Evolutionary conservation across 2,329 filamentous ascomycete species (phyloP).

Genomic region (Fusarium sp.): DNA sequence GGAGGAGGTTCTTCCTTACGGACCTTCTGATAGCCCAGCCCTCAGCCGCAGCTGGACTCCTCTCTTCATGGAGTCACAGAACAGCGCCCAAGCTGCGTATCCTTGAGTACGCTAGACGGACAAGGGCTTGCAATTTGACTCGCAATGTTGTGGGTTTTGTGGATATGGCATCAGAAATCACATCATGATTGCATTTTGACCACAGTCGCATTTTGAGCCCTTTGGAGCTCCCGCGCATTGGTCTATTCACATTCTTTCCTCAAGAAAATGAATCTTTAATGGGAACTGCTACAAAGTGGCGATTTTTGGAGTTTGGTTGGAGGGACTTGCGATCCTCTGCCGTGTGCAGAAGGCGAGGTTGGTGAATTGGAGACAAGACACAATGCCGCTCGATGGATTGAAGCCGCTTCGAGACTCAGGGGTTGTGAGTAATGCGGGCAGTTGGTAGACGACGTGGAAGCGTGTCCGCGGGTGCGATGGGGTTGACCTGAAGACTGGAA

Average conservation of each 20-base stretch:
- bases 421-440: not conserved
- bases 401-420: not conserved
- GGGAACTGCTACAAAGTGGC: slow-evolving; percentile 3
- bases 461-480: not conserved
- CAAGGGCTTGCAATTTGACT: slow-evolving; percentile 31
- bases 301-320: not conserved
- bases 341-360: not conserved
- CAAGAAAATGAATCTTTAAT: not conserved
- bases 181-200: slow-evolving; percentile 13
- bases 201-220: slow-evolving; percentile 7
- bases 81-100: slow-evolving; percentile 44
- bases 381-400: not conserved
- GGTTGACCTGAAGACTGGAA: not conserved
- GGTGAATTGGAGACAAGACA: not conserved
- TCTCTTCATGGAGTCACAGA: slow-evolving; percentile 45
- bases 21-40: slow-evolving; percentile 55
- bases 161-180: slow-evolving; percentile 38
- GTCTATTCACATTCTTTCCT: not conserved
- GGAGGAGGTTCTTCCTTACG: slow-evolving; percentile 55
- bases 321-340: not conserved
- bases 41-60: slow-evolving; percentile 61
- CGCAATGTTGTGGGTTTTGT: slow-evolving; percentile 33
- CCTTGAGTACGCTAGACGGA: slow-evolving; percentile 41
- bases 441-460: not conserved
- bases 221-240: not conserved